Evolutionary conservation across 768 basidiomycete species (phyloP).

Genomic region (Boletus vinaceobasis): DNA sequence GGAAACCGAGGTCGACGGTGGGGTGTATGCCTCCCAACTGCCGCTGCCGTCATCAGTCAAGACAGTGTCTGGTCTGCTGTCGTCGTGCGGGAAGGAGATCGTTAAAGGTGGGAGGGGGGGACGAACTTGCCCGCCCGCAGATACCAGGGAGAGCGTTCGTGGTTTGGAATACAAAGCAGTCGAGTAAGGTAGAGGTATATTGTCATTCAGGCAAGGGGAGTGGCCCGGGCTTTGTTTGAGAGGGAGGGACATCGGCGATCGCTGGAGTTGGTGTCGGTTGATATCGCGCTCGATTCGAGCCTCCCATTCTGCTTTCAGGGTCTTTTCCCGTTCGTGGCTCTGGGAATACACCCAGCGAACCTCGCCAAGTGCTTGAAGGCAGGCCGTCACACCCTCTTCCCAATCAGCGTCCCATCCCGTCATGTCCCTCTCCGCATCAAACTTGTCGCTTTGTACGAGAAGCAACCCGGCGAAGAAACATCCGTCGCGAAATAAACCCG

Average conservation of each 20-base stretch:
- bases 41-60: slow-evolving; percentile 47
- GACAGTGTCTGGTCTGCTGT: slow-evolving; percentile 53
- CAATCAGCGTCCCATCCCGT: slow-evolving; percentile 27
- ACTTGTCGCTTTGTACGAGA: slow-evolving; percentile 54
- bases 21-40: slow-evolving; percentile 62
- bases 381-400: slow-evolving; percentile 41
- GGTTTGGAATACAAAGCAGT: slow-evolving; percentile 5
- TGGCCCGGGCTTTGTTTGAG: slow-evolving; percentile 27
- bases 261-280: slow-evolving; percentile 27
- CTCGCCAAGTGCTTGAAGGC: slow-evolving; percentile 71
- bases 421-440: slow-evolving; percentile 19
- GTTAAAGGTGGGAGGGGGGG: slow-evolving; percentile 47
- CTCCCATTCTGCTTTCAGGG: slow-evolving; percentile 49
- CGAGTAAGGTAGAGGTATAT: slow-evolving; percentile 15
- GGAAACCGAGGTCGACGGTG: slow-evolving; percentile 56
- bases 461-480: slow-evolving; percentile 84
- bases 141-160: slow-evolving; percentile 29
- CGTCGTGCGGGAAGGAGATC: slow-evolving; percentile 38
- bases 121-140: slow-evolving; percentile 39
- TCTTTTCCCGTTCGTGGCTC: slow-evolving; percentile 67
- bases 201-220: slow-evolving; percentile 25
- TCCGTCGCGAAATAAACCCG: slow-evolving; percentile 82
- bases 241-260: slow-evolving; percentile 22
- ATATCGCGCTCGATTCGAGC: slow-evolving; percentile 32
- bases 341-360: slow-evolving; percentile 82